phyloP scores from a whole-genome alignment of 1,284 basidiomycete genomes.

The Cerioporus squamosus region DNA sequence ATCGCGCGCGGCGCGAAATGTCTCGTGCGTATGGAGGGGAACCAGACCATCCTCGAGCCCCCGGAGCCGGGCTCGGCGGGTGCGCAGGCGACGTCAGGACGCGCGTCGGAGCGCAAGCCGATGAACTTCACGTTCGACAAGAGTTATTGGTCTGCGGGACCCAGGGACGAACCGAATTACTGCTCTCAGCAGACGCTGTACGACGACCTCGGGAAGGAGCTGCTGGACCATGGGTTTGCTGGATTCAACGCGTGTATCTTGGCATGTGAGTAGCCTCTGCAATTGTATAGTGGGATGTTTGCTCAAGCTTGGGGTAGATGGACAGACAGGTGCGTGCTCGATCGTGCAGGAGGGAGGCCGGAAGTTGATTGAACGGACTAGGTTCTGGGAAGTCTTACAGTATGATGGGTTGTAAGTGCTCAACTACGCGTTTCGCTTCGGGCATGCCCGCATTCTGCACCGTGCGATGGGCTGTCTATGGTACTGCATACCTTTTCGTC shows the following conservation, averaged over 20 bases:
- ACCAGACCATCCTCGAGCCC: constrained; percentile 89
- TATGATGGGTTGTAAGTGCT: constrained; percentile 97
- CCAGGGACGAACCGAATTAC: constrained; percentile 85
- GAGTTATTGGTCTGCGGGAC: constrained; percentile 93
- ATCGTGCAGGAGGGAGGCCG: constrained; percentile 2
- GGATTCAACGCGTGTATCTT: constrained; percentile 99
- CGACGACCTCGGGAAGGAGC: constrained; percentile 92
- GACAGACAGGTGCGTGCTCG: constrained; percentile 76
- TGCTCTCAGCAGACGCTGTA: constrained; percentile 94
- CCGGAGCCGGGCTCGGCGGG: constrained; percentile 77
- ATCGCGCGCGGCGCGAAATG: constrained; percentile 89
- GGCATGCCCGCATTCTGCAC: not conserved
- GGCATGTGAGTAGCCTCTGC: constrained; percentile 75
- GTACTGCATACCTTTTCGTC: no score
- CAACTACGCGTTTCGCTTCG: not conserved
- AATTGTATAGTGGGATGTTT: constrained; percentile 4
- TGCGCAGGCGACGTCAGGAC: constrained; percentile 59
- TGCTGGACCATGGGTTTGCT: constrained; percentile 93
- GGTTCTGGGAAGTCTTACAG: constrained; percentile 92
- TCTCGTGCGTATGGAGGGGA: constrained; percentile 92
- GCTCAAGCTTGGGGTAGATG: constrained; percentile 54
- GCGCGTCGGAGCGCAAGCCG: constrained; percentile 85
- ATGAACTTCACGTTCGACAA: constrained; percentile 95
- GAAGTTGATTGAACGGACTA: constrained; percentile 43
- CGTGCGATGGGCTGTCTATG: no score